Conservation (phyloP, 2,329 filamentous ascomycete genomes). For the Didymella sp. region DNA sequence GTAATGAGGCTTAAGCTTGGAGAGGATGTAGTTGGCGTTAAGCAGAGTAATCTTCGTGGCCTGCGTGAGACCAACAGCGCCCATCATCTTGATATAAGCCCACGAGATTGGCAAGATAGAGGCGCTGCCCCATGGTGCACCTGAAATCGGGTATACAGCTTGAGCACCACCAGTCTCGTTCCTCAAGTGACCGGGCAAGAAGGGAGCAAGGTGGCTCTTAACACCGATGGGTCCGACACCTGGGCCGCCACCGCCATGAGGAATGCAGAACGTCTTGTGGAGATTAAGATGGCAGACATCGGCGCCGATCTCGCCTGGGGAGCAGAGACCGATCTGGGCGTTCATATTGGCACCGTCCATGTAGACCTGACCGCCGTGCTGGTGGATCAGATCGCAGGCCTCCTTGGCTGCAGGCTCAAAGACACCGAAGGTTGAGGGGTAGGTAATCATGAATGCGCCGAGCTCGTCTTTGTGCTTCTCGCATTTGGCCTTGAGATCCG, state of each 20-base stretch:
- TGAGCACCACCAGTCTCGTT: slow-evolving; percentile 63
- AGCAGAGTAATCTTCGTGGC: slow-evolving; percentile 92
- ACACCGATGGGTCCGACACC: slow-evolving; percentile 95
- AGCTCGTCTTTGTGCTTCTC: slow-evolving; percentile 85
- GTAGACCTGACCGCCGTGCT: slow-evolving; percentile 91
- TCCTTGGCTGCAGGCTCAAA: slow-evolving; percentile 90
- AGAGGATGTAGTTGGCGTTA: slow-evolving; percentile 96
- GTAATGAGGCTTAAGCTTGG: slow-evolving; percentile 84
- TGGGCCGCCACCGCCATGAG: slow-evolving; percentile 91
- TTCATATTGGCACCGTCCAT: slow-evolving; percentile 99
- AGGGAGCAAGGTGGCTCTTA: slow-evolving; percentile 77
- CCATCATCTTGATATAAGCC: slow-evolving; percentile 97
- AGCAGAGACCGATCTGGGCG: slow-evolving; percentile 94
- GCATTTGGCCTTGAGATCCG: slow-evolving; percentile 85
- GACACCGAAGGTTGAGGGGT: slow-evolving; percentile 92
- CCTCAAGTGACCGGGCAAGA: slow-evolving; percentile 75
- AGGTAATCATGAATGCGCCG: slow-evolving; percentile 95
- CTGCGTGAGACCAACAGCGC: slow-evolving; percentile 78
- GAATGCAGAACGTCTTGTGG: slow-evolving; percentile 99
- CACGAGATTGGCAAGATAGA: slow-evolving; percentile 94
- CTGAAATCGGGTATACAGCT: slow-evolving; percentile 75
- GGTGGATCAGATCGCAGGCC: slow-evolving; percentile 84
- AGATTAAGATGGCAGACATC: slow-evolving; percentile 97
- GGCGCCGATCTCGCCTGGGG: slow-evolving; percentile 91
- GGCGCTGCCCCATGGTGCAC: slow-evolving; percentile 84